Evolutionary conservation across 108 stramenopile species (phyloP).

Genomic region (Pseudonitzschia delicatissima): DNA sequence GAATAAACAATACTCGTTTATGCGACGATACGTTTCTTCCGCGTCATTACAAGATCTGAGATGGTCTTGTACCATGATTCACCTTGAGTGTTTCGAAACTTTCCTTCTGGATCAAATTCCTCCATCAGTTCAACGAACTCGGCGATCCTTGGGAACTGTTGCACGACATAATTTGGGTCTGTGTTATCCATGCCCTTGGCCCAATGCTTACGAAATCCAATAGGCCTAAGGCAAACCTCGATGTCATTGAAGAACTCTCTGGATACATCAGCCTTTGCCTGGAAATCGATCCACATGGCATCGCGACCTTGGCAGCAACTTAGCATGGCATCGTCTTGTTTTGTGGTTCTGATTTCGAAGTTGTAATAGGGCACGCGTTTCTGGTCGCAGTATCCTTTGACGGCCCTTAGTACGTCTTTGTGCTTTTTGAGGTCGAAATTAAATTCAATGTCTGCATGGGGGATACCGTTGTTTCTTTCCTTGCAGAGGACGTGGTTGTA

Average conservation of each 20-base stretch:
- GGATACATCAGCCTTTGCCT: conserved; percentile 16
- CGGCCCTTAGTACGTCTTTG: not conserved
- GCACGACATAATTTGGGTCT: conserved; percentile 8
- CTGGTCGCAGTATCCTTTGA: not conserved
- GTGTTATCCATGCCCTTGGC: conserved; percentile 21
- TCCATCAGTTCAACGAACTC: conserved; percentile 1
- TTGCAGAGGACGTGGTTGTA: conserved; percentile 22
- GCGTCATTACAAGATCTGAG: too few relatives aligned
- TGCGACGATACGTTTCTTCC: too few relatives aligned
- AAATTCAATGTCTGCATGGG: conserved; percentile 23
- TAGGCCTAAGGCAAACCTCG: not conserved
- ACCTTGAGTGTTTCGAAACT: conserved; percentile 19
- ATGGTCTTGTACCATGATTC: conserved; percentile 13
- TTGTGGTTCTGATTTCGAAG: conserved; percentile 21
- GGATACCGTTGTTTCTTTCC: conserved; percentile 23
- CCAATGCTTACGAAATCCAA: conserved; percentile 24
- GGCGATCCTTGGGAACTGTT: conserved; percentile 3
- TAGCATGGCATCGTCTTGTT: conserved; percentile 19
- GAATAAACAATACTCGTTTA: too few relatives aligned
- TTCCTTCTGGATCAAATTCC: conserved; percentile 15
- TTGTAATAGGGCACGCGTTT: conserved; percentile 19
- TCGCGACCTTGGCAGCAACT: conserved; percentile 16
- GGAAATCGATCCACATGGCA: conserved; percentile 23
- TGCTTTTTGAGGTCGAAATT: conserved; percentile 16
- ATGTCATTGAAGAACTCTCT: conserved; percentile 17